Percentiles rank a stretch among this genome's conserved stretches.
Conservation (phyloP, 164 flowering plant genomes). For the Tinospora cordifolia region DNA sequence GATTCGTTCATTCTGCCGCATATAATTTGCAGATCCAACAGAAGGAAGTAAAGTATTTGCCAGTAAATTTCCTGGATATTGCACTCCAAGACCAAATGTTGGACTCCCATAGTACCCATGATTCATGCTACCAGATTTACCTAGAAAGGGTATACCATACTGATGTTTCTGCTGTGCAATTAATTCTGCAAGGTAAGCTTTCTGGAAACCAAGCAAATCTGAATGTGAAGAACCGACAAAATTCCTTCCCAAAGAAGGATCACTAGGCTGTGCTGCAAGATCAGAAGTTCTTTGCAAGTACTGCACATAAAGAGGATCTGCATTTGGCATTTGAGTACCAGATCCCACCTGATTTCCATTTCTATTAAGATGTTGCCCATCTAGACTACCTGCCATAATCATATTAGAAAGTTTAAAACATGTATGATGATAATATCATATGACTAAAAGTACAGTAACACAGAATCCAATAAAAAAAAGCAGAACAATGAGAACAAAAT, state of each 20-base stretch:
- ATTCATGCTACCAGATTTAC: slow-evolving; percentile 35
- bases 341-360: slow-evolving; percentile 26
- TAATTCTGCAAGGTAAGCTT: slow-evolving; percentile 48
- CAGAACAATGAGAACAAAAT: neutral
- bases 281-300: slow-evolving; percentile 37
- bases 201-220: slow-evolving; percentile 44
- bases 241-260: slow-evolving; percentile 30
- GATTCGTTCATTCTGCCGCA: slow-evolving; percentile 34
- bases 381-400: slow-evolving; percentile 21
- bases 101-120: slow-evolving; percentile 36
- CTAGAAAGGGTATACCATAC: slow-evolving; percentile 28
- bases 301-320: slow-evolving; percentile 37
- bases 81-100: slow-evolving; percentile 40
- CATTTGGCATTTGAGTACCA: slow-evolving; percentile 25
- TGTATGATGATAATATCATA: neutral
- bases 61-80: slow-evolving; percentile 33
- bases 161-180: slow-evolving; percentile 59
- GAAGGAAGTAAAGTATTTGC: slow-evolving; percentile 28
- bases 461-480: slow-evolving; percentile 3
- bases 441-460: neutral
- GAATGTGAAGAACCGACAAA: slow-evolving; percentile 29
- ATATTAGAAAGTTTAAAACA: slow-evolving; percentile 16
- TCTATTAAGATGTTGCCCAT: slow-evolving; percentile 24
- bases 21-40: slow-evolving; percentile 32
- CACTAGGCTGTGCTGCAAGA: slow-evolving; percentile 24